Base-by-base conservation (phyloP, 2,329 filamentous ascomycete genomes). In the Colletotrichum eleusines region DNA sequence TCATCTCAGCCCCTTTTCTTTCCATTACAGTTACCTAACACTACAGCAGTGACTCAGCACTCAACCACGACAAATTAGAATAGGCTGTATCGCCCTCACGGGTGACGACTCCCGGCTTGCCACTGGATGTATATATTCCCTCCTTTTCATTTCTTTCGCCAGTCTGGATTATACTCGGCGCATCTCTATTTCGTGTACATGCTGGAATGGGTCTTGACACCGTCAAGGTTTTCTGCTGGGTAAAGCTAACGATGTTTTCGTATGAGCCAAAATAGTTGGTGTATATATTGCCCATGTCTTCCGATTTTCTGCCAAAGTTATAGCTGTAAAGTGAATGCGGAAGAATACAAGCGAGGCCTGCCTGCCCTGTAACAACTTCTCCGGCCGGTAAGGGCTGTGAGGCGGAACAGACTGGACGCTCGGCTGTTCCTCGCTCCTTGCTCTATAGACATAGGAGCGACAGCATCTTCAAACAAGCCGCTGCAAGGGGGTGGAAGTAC, bases 351-450 rank as follows among this genome's bases (percentile, higher is more conserved):
- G 18, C 8, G 18, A 42, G 40, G 16, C 40, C 40, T 42, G 18
- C 18, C 20, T 42, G 18, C 6, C n/a, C n/a, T n/a, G n/a, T n/a
- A n/a, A 42, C 5, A 42, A 20, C 18, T 18, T 18, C 8, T n/a
- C 8, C 42, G 42, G 20, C 7, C 1, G 42, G 2, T 18, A 9
- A 44, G 18, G 5, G 18, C 1, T 44, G 3, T 44, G 20, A 46
- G 18, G 44, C 8, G 18, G 20, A 4, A 11, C 1, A 11, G 20
- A 5, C 1, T 8, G 18, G 1, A 9, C 6, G 1, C 1, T 4
- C 14, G 8, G 20, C 2, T 12, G 5, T 18, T n/a, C 5, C n/a
- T 42, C 1, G 1, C 18, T 23, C 44, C 1, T 46, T 46, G 12
- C 5, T 5, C 44, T 23, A 4, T 11, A 9, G 1, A 20, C 3